Evolutionary conservation across 2,329 filamentous ascomycete species (phyloP), one percentile per base, ranked within the genome.

Genomic region (Xylariaceae sp.): DNA sequence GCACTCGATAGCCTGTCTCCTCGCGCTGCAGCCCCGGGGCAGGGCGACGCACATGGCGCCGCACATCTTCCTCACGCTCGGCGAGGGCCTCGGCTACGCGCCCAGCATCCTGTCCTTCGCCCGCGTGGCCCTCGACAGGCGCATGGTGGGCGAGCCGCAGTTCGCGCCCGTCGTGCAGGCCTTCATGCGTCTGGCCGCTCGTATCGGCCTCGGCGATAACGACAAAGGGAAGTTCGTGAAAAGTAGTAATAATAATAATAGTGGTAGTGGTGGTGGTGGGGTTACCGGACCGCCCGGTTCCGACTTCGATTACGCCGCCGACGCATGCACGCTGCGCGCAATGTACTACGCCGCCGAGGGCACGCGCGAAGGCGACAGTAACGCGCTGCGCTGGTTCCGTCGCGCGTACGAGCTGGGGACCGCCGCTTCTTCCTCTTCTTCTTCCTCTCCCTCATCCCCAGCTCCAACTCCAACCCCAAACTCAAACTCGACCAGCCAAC

Each of bases 241-340:
- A 24, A 24, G 6, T 6, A 11, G 21, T 24, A 24, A 24, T 6
- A 6, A 7, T 6, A 11, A 24, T 6, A 24, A 24, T 24, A 24
- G 21, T 24, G 7, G 21, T 24, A 6, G 21, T 24, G 7, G 21
- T 24, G 7, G 21, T 24, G 7, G 6, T 24, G 7, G 21, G n/a
- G n/a, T n/a, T n/a, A n/a, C n/a, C n/a, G n/a, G n/a, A n/a, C n/a
- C n/a, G n/a, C n/a, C 11, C 21, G 21, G 21, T 24, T 24, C 7
- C 21, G n/a, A n/a, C n/a, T n/a, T 29, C 27, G 40, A 37, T 12
- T 38, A 36, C 5, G 47, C 46, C 30, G 57, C 64, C 11, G 56
- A 68, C 40, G 58, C 57, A 2, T 59, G 63, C 9, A 66, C 65
- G 0, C 45, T 66, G n/a, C 50, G 58, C 6, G 66, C 60, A 12